Evolutionary conservation across 805 yeast species (phyloP).

Genomic region (Lipomyces chichibuensis): DNA sequence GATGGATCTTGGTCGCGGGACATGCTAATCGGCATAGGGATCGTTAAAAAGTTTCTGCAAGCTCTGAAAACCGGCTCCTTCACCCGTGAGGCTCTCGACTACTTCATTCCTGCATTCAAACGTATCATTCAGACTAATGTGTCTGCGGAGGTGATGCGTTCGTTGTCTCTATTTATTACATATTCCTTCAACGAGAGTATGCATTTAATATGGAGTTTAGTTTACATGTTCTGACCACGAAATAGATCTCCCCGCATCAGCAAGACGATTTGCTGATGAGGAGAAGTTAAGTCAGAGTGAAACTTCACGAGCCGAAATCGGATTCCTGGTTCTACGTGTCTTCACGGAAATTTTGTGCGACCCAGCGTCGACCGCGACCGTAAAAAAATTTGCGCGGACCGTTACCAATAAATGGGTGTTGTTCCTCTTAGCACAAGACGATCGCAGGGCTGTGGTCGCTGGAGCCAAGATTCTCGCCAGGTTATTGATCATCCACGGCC

Average conservation of each 20-base stretch:
- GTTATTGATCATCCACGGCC: slow-evolving; percentile 53
- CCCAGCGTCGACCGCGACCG: slow-evolving; percentile 41
- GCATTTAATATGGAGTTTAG: background rate
- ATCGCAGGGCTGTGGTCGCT: slow-evolving; percentile 45
- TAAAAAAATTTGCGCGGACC: slow-evolving; percentile 55
- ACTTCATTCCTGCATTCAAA: slow-evolving; percentile 48
- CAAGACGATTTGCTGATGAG: slow-evolving; percentile 21
- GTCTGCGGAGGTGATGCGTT: slow-evolving; percentile 57
- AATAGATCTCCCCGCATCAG: background rate
- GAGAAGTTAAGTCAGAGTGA: slow-evolving; percentile 19
- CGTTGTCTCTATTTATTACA: slow-evolving; percentile 56
- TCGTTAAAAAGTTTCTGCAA: slow-evolving; percentile 53
- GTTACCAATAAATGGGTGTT: slow-evolving; percentile 69
- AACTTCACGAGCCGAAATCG: slow-evolving; percentile 38
- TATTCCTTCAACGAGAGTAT: slow-evolving; percentile 49
- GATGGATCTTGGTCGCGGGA: slow-evolving; percentile 35
- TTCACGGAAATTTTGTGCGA: slow-evolving; percentile 51
- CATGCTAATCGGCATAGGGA: slow-evolving; percentile 26
- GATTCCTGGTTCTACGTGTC: slow-evolving; percentile 43
- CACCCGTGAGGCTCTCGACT: slow-evolving; percentile 46
- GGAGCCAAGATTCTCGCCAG: slow-evolving; percentile 54
- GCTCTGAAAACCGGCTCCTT: slow-evolving; percentile 52
- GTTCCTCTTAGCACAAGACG: slow-evolving; percentile 52
- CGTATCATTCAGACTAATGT: slow-evolving; percentile 53
- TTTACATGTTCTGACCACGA: background rate